A percentile compares a stretch with the other conserved stretches of the same genome.
Conservation (phyloP, 1,139 yeast genomes). For the Kazachstania sp. region DNA sequence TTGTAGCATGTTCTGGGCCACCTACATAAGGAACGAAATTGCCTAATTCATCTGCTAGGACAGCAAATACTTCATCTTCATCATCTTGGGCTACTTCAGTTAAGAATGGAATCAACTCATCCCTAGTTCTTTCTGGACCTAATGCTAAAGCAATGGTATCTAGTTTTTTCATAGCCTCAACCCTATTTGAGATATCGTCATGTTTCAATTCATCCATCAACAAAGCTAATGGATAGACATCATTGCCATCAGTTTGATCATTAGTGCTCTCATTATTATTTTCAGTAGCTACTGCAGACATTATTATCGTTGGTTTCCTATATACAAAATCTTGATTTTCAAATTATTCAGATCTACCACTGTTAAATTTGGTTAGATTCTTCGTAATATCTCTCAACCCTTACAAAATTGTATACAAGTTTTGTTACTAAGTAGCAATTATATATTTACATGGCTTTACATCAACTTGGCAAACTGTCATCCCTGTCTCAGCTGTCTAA, state of each 20-base stretch:
- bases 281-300: conserved; percentile 6
- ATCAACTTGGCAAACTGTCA: too few species aligned
- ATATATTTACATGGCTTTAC: too few species aligned
- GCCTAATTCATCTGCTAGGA: conserved; percentile 84
- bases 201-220: conserved; percentile 94
- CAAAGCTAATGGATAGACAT: conserved; percentile 87
- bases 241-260: conserved; percentile 30
- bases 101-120: conserved; percentile 82
- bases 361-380: background rate
- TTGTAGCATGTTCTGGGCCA: conserved; percentile 69
- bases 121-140: conserved; percentile 88
- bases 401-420: too few species aligned
- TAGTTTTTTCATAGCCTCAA: conserved; percentile 89
- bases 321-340: background rate
- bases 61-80: conserved; percentile 95
- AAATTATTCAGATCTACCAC: background rate
- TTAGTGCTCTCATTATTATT: conserved; percentile 4
- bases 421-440: too few species aligned
- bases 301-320: background rate
- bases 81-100: conserved; percentile 93
- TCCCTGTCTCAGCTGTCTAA: background rate
- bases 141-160: conserved; percentile 92
- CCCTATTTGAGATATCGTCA: conserved; percentile 89
- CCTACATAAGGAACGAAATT: conserved; percentile 82
- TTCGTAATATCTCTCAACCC: too few species aligned